Percentiles rank a stretch among this genome's conserved stretches.
Conservation (phyloP, 2,329 filamentous ascomycete species). For the Penicillium psychrosexuale region DNA sequence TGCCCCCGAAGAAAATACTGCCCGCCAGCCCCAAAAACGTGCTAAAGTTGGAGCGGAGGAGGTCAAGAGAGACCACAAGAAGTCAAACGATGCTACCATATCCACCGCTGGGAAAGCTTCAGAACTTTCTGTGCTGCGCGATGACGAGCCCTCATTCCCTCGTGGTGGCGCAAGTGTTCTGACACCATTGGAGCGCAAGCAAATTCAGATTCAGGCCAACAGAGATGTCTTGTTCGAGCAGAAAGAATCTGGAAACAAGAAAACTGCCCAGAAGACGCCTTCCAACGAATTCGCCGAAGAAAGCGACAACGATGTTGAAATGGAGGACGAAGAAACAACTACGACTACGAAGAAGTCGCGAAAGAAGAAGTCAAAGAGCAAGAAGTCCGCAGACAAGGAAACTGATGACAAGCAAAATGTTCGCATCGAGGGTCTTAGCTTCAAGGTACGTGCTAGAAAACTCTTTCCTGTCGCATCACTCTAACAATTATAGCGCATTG, state of each 20-base stretch:
- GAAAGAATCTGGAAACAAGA: constrained; percentile 51
- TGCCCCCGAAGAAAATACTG: constrained; percentile 34
- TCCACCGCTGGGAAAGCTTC: constrained; percentile 30
- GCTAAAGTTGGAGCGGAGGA: constrained; percentile 40
- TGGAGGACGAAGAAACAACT: constrained; percentile 45
- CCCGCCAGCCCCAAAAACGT: constrained; percentile 41
- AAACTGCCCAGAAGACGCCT: constrained; percentile 40
- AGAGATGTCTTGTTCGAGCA: constrained; percentile 90
- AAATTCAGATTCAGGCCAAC: constrained; percentile 90
- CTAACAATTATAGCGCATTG: constrained; percentile 63
- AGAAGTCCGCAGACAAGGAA: constrained; percentile 53
- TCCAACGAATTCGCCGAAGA: constrained; percentile 59
- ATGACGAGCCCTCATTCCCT: constrained; percentile 88
- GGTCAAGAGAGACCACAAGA: constrained; percentile 34
- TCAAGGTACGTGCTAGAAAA: constrained; percentile 61
- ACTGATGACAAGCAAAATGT: constrained; percentile 53
- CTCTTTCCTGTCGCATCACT: constrained; percentile 9
- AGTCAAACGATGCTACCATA: constrained; percentile 25
- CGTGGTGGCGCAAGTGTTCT: constrained; percentile 86
- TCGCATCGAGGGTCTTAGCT: constrained; percentile 82
- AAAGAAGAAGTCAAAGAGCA: constrained; percentile 43
- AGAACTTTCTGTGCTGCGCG: constrained; percentile 50
- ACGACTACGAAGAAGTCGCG: constrained; percentile 37
- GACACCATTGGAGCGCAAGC: constrained; percentile 91
- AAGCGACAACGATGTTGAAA: constrained; percentile 52